phyloP scores from a whole-genome alignment of 192 early-diverging fungal genomes.

The Spizellomyces sp. region DNA sequence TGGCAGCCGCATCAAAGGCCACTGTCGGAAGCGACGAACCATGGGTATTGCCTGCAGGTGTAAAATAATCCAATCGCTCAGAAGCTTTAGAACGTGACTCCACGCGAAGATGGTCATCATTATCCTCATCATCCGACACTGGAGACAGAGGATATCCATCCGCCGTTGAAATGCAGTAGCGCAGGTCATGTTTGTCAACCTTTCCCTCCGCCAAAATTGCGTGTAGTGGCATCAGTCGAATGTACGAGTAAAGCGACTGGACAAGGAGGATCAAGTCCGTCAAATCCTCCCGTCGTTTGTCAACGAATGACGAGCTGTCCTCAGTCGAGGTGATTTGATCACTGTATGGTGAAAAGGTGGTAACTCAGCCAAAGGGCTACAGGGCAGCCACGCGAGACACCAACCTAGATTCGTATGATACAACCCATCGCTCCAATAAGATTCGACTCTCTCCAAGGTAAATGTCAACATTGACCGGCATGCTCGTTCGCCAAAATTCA shows the following conservation, averaged over 20 bases:
- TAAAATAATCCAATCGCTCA: background rate
- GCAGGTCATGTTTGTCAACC: slow-evolving; percentile 6
- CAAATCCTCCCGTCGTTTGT: slow-evolving; percentile 22
- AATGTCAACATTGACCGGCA: slow-evolving; percentile 52
- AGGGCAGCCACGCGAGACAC: background rate
- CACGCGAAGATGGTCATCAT: background rate
- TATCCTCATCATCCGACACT: background rate
- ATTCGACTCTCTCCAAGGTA: slow-evolving; percentile 15
- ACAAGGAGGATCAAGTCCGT: slow-evolving; percentile 50
- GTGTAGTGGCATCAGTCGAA: slow-evolving; percentile 52
- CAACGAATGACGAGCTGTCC: background rate
- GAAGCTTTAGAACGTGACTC: too few species aligned
- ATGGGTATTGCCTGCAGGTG: background rate
- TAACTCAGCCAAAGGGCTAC: too few species aligned
- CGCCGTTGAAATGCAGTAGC: slow-evolving; percentile 40
- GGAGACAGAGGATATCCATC: slow-evolving; percentile 42
- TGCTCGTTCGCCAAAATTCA: slow-evolving; percentile 45
- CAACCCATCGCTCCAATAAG: slow-evolving; percentile 54
- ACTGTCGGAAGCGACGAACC: background rate
- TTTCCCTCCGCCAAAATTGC: slow-evolving; percentile 33
- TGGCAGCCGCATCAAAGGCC: slow-evolving; percentile 38
- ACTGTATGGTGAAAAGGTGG: background rate
- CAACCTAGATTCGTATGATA: slow-evolving; percentile 37
- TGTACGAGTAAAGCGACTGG: slow-evolving; percentile 57
- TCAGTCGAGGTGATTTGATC: slow-evolving; percentile 17